Conservation (phyloP, 31 red algal species). For the Asparagopsis taxiformis region DNA sequence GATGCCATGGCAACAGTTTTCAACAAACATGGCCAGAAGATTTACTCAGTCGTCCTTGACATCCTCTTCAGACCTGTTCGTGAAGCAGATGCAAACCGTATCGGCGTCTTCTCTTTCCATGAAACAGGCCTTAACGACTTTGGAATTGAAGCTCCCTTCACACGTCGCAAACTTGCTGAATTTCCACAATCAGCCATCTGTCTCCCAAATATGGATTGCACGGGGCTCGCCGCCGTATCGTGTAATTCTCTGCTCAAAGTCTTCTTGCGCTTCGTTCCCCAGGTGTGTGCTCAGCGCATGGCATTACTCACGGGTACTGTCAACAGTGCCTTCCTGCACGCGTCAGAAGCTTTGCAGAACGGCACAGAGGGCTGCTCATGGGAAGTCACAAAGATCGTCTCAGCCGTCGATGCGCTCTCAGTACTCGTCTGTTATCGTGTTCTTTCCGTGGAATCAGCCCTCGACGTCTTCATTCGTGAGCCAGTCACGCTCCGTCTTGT, state of each 20-base stretch:
- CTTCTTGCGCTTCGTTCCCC: too few relatives aligned
- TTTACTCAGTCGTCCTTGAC: conserved; percentile 36
- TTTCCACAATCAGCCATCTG: conserved; percentile 56
- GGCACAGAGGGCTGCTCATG: conserved; percentile 39
- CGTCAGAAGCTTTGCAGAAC: too few relatives aligned
- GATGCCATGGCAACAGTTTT: conserved; percentile 42
- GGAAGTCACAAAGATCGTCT: conserved; percentile 49
- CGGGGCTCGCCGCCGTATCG: conserved; percentile 31
- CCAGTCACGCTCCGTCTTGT: too few relatives aligned
- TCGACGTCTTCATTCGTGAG: too few relatives aligned
- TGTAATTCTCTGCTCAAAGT: too few relatives aligned
- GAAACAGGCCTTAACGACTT: conserved; percentile 35
- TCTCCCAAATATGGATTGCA: conserved; percentile 60
- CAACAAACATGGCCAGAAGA: conserved; percentile 28
- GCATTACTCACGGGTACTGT: conserved; percentile 43
- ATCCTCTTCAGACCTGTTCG: conserved; percentile 55
- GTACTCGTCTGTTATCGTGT: too few relatives aligned
- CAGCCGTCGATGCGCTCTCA: too few relatives aligned
- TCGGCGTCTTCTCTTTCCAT: conserved; percentile 39
- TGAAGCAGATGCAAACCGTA: conserved; percentile 41
- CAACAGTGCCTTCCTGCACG: too few relatives aligned
- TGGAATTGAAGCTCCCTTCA: conserved; percentile 13
- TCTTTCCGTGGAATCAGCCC: too few relatives aligned
- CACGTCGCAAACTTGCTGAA: conserved; percentile 24
- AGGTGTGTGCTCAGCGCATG: conserved; percentile 39